Base-by-base conservation (phyloP, 2,329 filamentous ascomycete genomes). In the Aureobasidium mangrovei region DNA sequence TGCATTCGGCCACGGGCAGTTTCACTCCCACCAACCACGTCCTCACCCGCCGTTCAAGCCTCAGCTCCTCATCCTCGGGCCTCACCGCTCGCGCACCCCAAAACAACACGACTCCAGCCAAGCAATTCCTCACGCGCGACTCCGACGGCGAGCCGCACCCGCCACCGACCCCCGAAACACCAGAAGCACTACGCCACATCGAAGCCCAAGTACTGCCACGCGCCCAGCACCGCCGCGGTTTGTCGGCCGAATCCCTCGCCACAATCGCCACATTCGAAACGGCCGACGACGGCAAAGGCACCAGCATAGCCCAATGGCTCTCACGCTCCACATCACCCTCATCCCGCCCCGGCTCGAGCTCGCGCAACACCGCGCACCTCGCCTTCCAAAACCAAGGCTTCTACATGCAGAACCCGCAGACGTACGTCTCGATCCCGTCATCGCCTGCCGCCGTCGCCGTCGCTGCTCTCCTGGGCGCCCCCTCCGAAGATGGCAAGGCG, bases 1-100 rank as follows among this genome's bases (percentile, higher is more conserved):
- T 96, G 10, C 90, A 96, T 68, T 95, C 88, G 61, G 89, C 90
- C 8, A 84, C 96, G 79, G 90, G 89, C 4, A 89, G 79, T 2
- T 84, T 89, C 64, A 83, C 79, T 60, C 74, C 48, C 29, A 52
- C 18, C 18, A 18, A 18, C 18, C 18, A 52, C 8, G 43, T 39
- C 3, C 48, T 39, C 3, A 43, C 48, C 3, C 38, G 39, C 4
- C 48, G 33, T 7, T 2, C 32, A 5, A 38, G 48, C 26, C 26
- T 52, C 6, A 52, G 39, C 31, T 52, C 48, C 5, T 28, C 38
- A 12, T 38, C 42, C 39, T 52, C 48, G 2, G 42, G 48, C 3
- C 8, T 52, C n/a, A 52, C 48, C 12, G 48, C 48, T 10, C 48
- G 48, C 24, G 48, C 48, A 18, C 43, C 42, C 31, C 39, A 38